A percentile compares a stretch with the other conserved stretches of the same genome.
These are phyloP conservation scores for Viola odorata DNA, from an alignment of 345 rosid genomes.

Conservation along the genomic window DNA sequence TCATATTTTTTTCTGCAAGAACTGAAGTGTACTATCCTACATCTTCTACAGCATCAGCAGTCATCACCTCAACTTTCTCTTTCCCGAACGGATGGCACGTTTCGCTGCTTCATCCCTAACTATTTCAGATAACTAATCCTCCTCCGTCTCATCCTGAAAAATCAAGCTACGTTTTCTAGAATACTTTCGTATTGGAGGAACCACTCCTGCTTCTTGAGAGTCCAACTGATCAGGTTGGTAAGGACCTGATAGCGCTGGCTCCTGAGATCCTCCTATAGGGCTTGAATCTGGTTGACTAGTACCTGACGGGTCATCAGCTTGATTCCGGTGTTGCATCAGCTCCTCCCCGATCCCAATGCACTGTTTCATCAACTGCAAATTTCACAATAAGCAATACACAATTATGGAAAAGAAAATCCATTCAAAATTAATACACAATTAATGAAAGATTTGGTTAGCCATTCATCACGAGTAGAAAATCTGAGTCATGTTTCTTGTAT, in stretches of 20 bases:
- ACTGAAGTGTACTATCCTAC: no score
- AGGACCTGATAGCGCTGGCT: neutral
- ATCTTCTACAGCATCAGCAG: no score
- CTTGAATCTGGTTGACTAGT: neutral
- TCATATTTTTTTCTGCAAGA: no score
- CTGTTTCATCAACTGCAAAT: constrained; percentile 32
- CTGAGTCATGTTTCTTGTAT: neutral
- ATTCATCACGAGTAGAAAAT: neutral
- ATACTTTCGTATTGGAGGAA: constrained; percentile 19
- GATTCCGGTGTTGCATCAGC: constrained; percentile 35
- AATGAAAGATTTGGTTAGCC: neutral
- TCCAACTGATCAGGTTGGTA: neutral
- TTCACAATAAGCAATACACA: neutral
- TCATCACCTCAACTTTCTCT: constrained; percentile 4
- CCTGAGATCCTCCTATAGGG: constrained; percentile 5
- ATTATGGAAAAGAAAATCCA: neutral
- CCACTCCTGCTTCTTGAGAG: constrained; percentile 7
- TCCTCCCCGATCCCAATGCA: constrained; percentile 28
- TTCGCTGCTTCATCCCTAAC: neutral
- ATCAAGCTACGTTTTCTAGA: constrained; percentile 26
- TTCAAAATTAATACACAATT: neutral
- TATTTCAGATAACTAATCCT: constrained; percentile 12
- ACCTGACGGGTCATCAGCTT: neutral
- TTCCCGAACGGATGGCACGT: constrained; percentile 10
- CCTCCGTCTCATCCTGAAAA: constrained; percentile 15